Conservation (phyloP, 2,329 filamentous ascomycete genomes). For the Westerdykella aurantiaca region DNA sequence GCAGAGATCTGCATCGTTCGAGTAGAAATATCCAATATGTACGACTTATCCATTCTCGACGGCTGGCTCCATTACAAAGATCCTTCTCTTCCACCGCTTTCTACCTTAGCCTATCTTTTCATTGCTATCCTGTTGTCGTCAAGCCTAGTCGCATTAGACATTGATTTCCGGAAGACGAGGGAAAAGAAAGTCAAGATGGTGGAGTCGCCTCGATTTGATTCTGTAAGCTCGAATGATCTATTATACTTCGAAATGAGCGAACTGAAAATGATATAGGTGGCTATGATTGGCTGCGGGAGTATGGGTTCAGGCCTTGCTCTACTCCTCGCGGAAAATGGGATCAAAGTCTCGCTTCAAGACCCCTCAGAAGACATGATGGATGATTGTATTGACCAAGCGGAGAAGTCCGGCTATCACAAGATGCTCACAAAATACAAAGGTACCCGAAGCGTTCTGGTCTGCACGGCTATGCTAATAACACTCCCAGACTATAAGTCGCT, state of each 20-base stretch:
- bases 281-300: constrained; percentile 53
- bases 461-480: constrained; percentile 9
- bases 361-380: constrained; percentile 48
- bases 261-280: constrained; percentile 39
- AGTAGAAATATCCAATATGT: neutral
- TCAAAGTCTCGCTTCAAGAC: constrained; percentile 52
- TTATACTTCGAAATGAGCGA: neutral
- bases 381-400: constrained; percentile 37
- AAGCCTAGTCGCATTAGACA: constrained; percentile 19
- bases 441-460: constrained; percentile 2
- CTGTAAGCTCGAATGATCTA: constrained; percentile 13
- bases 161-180: constrained; percentile 2
- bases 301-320: constrained; percentile 58
- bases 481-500: constrained; percentile 46
- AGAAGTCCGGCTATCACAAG: constrained; percentile 37
- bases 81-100: constrained; percentile 27
- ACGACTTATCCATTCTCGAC: constrained; percentile 14
- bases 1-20: neutral
- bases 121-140: constrained; percentile 21
- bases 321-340: constrained; percentile 53
- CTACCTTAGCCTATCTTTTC: constrained; percentile 25
- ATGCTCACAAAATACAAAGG: constrained; percentile 37
- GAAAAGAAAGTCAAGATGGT: constrained; percentile 5
- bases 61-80: constrained; percentile 25
- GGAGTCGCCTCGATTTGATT: constrained; percentile 19